Percentiles rank a stretch among this genome's conserved stretches.
These are phyloP conservation scores for Yarrowia deformans DNA, from an alignment of 805 yeast species.

Conservation along the genomic window DNA sequence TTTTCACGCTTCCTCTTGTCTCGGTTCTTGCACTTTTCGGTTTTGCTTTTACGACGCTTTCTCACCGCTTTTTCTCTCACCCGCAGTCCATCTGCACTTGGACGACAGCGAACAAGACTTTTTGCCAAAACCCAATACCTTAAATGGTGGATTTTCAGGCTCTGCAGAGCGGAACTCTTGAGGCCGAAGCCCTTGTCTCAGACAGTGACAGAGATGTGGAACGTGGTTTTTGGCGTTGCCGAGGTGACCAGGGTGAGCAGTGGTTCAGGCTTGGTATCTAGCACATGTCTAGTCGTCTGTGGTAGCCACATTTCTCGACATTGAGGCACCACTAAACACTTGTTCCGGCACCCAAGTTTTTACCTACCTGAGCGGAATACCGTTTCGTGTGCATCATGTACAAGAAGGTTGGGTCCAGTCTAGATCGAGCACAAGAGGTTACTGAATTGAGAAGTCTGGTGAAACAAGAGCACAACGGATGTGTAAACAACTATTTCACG, in stretches of 20 bases:
- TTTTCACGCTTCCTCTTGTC: not conserved
- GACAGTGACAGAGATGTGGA: not conserved
- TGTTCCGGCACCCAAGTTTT: not conserved
- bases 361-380: constrained; percentile 28
- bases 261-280: too few species aligned
- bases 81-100: constrained; percentile 28
- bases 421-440: constrained; percentile 29
- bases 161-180: constrained; percentile 5
- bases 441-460: constrained; percentile 19
- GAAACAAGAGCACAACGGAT: not conserved
- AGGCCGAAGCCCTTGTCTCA: constrained; percentile 16
- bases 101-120: constrained; percentile 14
- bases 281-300: too few species aligned
- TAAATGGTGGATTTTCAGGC: constrained; percentile 9
- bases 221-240: not conserved
- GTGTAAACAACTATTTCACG: too few species aligned
- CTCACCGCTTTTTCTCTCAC: constrained; percentile 16
- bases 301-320: too few species aligned
- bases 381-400: constrained; percentile 27
- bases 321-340: too few species aligned
- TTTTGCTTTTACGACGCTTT: constrained; percentile 25
- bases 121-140: constrained; percentile 1
- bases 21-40: not conserved
- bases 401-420: constrained; percentile 33
- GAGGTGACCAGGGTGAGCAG: too few species aligned